These are phyloP conservation scores for Macrophomina pseudophaseolina DNA, from an alignment of 2,329 filamentous ascomycete genomes.

Conservation along the genomic window DNA sequence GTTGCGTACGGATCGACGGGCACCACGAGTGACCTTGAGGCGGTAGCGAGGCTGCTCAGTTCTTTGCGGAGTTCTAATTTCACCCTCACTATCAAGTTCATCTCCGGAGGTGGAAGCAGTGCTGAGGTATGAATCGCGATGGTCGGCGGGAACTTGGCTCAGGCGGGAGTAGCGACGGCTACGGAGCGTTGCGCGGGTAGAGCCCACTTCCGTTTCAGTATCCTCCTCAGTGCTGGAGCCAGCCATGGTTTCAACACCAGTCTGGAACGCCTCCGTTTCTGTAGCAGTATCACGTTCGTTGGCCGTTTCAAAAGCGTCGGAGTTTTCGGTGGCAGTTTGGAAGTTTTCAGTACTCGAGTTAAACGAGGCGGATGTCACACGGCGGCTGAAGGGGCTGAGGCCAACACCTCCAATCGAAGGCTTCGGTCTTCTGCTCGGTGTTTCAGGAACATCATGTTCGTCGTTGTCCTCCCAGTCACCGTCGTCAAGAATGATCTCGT, in stretches of 20 bases:
- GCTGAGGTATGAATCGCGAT: slow-evolving; percentile 76
- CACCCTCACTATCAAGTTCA: slow-evolving; percentile 64
- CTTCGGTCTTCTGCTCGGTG: slow-evolving; percentile 47
- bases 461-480: slow-evolving; percentile 89
- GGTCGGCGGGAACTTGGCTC: slow-evolving; percentile 52
- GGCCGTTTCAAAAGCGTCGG: slow-evolving; percentile 71
- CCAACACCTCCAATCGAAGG: slow-evolving; percentile 28
- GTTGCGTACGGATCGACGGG: slow-evolving; percentile 56
- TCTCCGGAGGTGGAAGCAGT: slow-evolving; percentile 86
- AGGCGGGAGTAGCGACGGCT: slow-evolving; percentile 49
- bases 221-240: slow-evolving; percentile 77
- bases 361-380: slow-evolving; percentile 42
- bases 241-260: slow-evolving; percentile 75
- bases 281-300: slow-evolving; percentile 77
- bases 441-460: slow-evolving; percentile 59
- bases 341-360: slow-evolving; percentile 67
- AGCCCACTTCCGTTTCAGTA: slow-evolving; percentile 78
- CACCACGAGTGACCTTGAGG: slow-evolving; percentile 70
- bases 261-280: slow-evolving; percentile 94
- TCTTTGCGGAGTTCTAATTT: slow-evolving; percentile 68
- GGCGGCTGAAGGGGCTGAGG: slow-evolving; percentile 34
- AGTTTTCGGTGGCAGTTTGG: slow-evolving; percentile 71
- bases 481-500: slow-evolving; percentile 80
- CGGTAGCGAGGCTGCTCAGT: slow-evolving; percentile 71
- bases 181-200: slow-evolving; percentile 35